These are phyloP conservation scores for Amanita phalloides DNA, from an alignment of 768 basidiomycete genomes.

Conservation along the genomic window DNA sequence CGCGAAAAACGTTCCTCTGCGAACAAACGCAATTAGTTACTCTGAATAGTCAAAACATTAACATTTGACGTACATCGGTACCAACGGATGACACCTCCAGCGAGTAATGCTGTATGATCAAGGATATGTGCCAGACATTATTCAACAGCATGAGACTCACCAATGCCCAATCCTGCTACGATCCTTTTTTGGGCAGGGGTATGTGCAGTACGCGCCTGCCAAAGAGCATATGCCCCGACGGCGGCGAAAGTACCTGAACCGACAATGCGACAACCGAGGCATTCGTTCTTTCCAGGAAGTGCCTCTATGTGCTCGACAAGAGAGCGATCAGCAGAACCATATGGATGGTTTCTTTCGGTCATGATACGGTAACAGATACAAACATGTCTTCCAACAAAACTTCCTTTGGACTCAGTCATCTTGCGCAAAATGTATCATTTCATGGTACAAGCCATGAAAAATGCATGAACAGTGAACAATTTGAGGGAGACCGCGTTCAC, in stretches of 20 bases:
- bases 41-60: not conserved
- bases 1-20: slow-evolving; percentile 3
- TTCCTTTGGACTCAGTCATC: too few species aligned
- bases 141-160: slow-evolving; percentile 22
- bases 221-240: slow-evolving; percentile 58
- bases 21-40: not conserved
- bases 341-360: not conserved
- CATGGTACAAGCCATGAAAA: too few species aligned
- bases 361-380: not conserved
- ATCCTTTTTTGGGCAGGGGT: slow-evolving; percentile 48
- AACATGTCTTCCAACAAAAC: too few species aligned
- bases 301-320: not conserved
- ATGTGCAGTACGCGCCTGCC: slow-evolving; percentile 52
- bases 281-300: slow-evolving; percentile 15
- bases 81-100: slow-evolving; percentile 31
- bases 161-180: slow-evolving; percentile 51
- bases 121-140: not conserved
- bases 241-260: slow-evolving; percentile 54
- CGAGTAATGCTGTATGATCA: slow-evolving; percentile 20
- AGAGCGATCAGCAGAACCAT: slow-evolving; percentile 1
- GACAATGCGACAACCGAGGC: slow-evolving; percentile 59
- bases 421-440: too few species aligned
- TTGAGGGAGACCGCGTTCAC: too few species aligned
- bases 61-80: slow-evolving; percentile 12
- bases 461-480: too few species aligned